Percentiles rank a stretch among this genome's conserved stretches.
Conservation (phyloP, 495 filamentous ascomycete species). For the Barbatosphaeria neglecta region DNA sequence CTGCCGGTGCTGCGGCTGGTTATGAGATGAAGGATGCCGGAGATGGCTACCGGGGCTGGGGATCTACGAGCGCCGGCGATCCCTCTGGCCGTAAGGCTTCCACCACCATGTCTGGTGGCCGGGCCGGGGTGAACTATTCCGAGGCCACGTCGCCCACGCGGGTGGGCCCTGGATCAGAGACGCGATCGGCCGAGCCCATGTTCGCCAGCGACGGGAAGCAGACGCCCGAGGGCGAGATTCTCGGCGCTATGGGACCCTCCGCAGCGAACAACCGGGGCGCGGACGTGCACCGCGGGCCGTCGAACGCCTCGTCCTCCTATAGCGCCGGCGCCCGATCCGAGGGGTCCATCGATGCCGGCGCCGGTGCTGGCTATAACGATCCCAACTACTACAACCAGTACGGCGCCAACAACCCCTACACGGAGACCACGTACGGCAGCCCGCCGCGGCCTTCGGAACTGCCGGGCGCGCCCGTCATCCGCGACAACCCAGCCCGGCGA, state of each 20-base stretch:
- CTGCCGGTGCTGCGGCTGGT: constrained; percentile 44
- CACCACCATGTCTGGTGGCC: constrained; percentile 76
- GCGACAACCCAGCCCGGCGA: constrained; percentile 82
- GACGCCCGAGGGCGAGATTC: constrained; percentile 58
- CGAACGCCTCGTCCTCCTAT: constrained; percentile 94
- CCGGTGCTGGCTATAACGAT: constrained; percentile 30
- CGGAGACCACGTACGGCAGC: constrained; percentile 18
- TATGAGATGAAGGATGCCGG: constrained; percentile 62
- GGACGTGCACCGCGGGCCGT: constrained; percentile 78
- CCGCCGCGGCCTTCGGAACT: constrained; percentile 19
- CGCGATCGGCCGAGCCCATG: constrained; percentile 58
- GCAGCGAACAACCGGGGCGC: constrained; percentile 49
- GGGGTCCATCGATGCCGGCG: constrained; percentile 60
- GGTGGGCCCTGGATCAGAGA: constrained; percentile 56
- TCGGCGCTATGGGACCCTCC: constrained; percentile 59
- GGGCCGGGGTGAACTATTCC: constrained; percentile 53
- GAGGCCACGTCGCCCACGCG: constrained; percentile 64
- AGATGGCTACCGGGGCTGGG: constrained; percentile 88
- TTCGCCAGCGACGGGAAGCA: constrained; percentile 40
- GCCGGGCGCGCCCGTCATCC: constrained; percentile 65
- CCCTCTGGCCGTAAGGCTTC: constrained; percentile 75
- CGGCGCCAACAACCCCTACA: constrained; percentile 35
- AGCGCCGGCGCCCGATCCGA: constrained; percentile 75
- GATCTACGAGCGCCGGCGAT: constrained; percentile 56
- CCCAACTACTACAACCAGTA: constrained; percentile 44